Base-by-base conservation (phyloP, 345 rosid genomes). In the Durio zibethinus region DNA sequence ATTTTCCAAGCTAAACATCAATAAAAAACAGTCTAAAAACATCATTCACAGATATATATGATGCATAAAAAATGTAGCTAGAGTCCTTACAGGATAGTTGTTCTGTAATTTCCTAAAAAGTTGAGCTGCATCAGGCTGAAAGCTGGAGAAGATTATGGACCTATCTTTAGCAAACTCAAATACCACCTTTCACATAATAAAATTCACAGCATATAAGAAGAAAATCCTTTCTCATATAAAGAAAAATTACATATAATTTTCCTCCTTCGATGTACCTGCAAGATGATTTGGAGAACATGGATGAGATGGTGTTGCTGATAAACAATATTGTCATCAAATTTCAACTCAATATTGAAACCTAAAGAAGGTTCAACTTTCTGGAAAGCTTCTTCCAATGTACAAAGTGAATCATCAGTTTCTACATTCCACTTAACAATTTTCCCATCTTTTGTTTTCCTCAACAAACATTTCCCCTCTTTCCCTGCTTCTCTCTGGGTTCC, bases 281-380 rank as follows among this genome's bases (percentile, higher is more conserved):
- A 74, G 78, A 90, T 84, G 47, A 92, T 78, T 77, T 89, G 90
- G 78, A 95, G 86, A 36, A 86, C 89, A 35, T 83, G 84, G 80
- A 78, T 75, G 76, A 95, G 94, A 75, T 87, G 71, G 47, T 92
- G 91, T 27, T 83, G 85, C 2, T 83, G 78, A 75, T 96, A 96
- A 36, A 90, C 85, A 63, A 93, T 72, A 76, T 89, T 78, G 79
- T 96, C 98, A 79, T 93, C 99, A 60, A 93, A 93, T 85, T 96
- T 96, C 48, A 96, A 76, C 83, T 96, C 98, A 76, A 96, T 87
- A 82, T 96, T 93, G 87, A 93, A 96, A 42, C 99, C 99, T 57
- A 91, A 48, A 10, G 87, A 77, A 18, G 94, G 90, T 4, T 87
- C 86, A 8, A 96, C 97, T 85, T 78, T 85, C 84, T 90, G 83